These are phyloP conservation scores for Funneliformis mosseae DNA, from an alignment of 192 early-diverging fungal genomes.

Conservation along the genomic window DNA sequence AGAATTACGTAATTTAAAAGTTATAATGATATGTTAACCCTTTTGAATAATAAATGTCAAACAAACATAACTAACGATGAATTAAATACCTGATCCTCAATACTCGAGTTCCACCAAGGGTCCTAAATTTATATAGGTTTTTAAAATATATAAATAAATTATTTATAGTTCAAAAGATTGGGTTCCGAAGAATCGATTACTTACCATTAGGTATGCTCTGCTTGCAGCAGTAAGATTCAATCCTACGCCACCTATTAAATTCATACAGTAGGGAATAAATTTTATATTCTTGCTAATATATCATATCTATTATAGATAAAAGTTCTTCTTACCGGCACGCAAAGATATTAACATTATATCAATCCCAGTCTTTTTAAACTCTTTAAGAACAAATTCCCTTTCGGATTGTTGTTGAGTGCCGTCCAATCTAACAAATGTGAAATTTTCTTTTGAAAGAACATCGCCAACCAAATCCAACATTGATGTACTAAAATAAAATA, in stretches of 20 bases:
- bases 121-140: constrained; percentile 44
- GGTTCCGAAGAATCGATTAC: background rate
- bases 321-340: constrained; percentile 37
- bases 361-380: constrained; percentile 62
- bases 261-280: background rate
- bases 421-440: constrained; percentile 75
- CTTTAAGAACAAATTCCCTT: constrained; percentile 62
- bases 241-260: constrained; percentile 56
- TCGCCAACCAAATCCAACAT: constrained; percentile 77
- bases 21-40: background rate
- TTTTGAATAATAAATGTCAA: background rate
- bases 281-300: background rate
- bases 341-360: constrained; percentile 67
- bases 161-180: too few relatives aligned
- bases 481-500: constrained; percentile 48
- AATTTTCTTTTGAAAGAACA: constrained; percentile 53
- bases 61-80: background rate
- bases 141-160: too few relatives aligned
- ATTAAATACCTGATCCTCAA: constrained; percentile 46
- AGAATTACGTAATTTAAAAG: constrained; percentile 14
- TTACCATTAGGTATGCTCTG: constrained; percentile 70
- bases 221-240: constrained; percentile 78
- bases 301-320: background rate
- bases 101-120: constrained; percentile 79
- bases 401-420: constrained; percentile 67